Conservation (phyloP, 805 yeast species). For the Spathaspora hagerdaliae region DNA sequence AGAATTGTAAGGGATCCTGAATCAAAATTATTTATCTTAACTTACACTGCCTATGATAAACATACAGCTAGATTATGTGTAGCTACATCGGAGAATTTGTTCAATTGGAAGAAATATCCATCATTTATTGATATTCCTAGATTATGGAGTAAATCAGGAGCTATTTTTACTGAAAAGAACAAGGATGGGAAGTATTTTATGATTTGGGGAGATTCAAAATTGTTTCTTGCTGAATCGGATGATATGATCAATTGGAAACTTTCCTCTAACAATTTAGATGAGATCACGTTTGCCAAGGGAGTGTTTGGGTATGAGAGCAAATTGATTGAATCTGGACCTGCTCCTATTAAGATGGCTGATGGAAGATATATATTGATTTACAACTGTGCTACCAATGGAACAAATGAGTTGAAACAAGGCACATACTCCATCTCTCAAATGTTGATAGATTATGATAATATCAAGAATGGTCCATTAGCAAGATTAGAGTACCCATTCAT, state of each 20-base stretch:
- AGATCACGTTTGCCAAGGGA: slow-evolving; percentile 23
- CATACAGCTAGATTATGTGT: slow-evolving; percentile 34
- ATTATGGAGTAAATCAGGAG: slow-evolving; percentile 42
- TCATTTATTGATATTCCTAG: slow-evolving; percentile 32
- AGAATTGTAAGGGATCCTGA: slow-evolving; percentile 36
- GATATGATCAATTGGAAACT: slow-evolving; percentile 34
- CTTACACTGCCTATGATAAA: slow-evolving; percentile 39
- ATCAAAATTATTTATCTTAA: slow-evolving; percentile 30
- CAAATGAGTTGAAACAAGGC: slow-evolving; percentile 22
- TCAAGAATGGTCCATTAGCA: slow-evolving; percentile 33
- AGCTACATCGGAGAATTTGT: slow-evolving; percentile 33
- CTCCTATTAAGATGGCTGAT: slow-evolving; percentile 33
- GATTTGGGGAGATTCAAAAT: slow-evolving; percentile 42
- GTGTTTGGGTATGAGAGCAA: slow-evolving; percentile 28
- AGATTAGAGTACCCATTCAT: slow-evolving; percentile 33
- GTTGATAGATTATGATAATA: slow-evolving; percentile 37
- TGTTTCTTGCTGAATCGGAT: slow-evolving; percentile 32
- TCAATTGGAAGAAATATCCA: slow-evolving; percentile 35
- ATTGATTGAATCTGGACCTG: slow-evolving; percentile 40
- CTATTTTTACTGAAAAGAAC: slow-evolving; percentile 29
- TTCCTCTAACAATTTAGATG: slow-evolving; percentile 5
- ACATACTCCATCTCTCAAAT: slow-evolving; percentile 37
- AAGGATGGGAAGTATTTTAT: slow-evolving; percentile 34
- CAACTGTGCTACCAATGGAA: slow-evolving; percentile 37
- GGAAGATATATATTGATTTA: slow-evolving; percentile 33